A percentile compares a stretch with the other conserved stretches of the same genome.
phyloP scores from a whole-genome alignment of 768 basidiomycete species.

The Cystoderma amianthinum region DNA sequence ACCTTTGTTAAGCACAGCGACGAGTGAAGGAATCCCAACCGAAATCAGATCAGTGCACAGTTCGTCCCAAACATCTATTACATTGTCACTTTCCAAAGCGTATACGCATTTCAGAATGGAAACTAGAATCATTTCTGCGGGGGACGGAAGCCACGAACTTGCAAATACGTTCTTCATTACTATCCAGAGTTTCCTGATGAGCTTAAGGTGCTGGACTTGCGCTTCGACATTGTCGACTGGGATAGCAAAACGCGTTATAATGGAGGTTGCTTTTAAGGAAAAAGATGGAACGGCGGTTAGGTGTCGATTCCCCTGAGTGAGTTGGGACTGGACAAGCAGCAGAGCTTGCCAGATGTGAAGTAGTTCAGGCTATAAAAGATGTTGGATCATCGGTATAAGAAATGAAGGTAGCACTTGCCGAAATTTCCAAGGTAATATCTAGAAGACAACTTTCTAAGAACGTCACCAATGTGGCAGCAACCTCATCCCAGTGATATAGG shows the following conservation, averaged over 20 bases:
- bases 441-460: slow-evolving; percentile 11
- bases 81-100: slow-evolving; percentile 24
- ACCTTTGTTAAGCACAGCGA: slow-evolving; percentile 23
- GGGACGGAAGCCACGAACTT: slow-evolving; percentile 26
- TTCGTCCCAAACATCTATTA: slow-evolving; percentile 37
- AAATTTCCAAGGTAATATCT: too few relatives aligned
- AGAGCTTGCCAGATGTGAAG: slow-evolving; percentile 48
- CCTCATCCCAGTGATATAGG: slow-evolving; percentile 14
- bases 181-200: slow-evolving; percentile 42
- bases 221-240: slow-evolving; percentile 10
- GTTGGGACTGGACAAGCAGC: slow-evolving; percentile 40
- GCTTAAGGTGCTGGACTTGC: slow-evolving; percentile 29
- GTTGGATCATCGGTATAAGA: too few relatives aligned
- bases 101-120: slow-evolving; percentile 38
- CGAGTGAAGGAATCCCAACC: slow-evolving; percentile 28
- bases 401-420: too few relatives aligned
- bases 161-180: slow-evolving; percentile 43
- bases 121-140: slow-evolving; percentile 39
- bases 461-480: too few relatives aligned
- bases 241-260: slow-evolving; percentile 28
- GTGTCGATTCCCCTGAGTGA: slow-evolving; percentile 30
- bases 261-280: slow-evolving; percentile 22
- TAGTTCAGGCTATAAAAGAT: slow-evolving; percentile 25
- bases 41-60: slow-evolving; percentile 43
- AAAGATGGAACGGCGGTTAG: slow-evolving; percentile 25